These are phyloP conservation scores for Aspergillus sojae DNA, from an alignment of 2,329 filamentous ascomycete species.

Conservation along the genomic window DNA sequence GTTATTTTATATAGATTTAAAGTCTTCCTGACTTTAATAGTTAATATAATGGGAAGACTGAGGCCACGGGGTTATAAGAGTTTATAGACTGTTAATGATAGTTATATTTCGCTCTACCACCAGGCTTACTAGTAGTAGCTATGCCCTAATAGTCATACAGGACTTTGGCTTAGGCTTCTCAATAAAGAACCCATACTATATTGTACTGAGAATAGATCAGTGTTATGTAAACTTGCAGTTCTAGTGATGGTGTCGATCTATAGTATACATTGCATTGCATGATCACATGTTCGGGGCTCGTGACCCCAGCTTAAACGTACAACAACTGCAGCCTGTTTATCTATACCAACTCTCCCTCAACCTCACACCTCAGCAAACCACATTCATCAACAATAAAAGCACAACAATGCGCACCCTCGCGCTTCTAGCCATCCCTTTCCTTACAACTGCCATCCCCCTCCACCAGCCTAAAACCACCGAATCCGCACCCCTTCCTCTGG, in stretches of 20 bases:
- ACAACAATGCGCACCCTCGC: slow-evolving; percentile 8
- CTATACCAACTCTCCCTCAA: too few species aligned
- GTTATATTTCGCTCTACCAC: too few species aligned
- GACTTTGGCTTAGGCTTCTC: too few species aligned
- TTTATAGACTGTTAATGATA: too few species aligned
- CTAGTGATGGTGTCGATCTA: background rate
- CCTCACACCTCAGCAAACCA: background rate
- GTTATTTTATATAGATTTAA: too few species aligned
- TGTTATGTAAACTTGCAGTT: background rate
- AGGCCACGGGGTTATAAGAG: too few species aligned
- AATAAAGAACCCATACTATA: too few species aligned
- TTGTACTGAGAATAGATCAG: background rate
- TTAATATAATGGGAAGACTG: too few species aligned
- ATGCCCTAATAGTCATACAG: too few species aligned
- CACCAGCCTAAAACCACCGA: slow-evolving; percentile 26
- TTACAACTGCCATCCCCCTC: slow-evolving; percentile 24
- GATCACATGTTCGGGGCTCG: slow-evolving; percentile 1
- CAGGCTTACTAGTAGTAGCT: too few species aligned
- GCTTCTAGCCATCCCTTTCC: slow-evolving; percentile 14
- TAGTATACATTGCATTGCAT: background rate
- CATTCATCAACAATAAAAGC: background rate
- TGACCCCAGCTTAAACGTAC: background rate
- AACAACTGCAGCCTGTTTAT: background rate
- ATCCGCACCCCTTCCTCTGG: slow-evolving; percentile 70
- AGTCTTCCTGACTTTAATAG: too few species aligned